These are phyloP conservation scores for Acacia acuminata DNA, from an alignment of 306 rosid species.

Conservation along the genomic window DNA sequence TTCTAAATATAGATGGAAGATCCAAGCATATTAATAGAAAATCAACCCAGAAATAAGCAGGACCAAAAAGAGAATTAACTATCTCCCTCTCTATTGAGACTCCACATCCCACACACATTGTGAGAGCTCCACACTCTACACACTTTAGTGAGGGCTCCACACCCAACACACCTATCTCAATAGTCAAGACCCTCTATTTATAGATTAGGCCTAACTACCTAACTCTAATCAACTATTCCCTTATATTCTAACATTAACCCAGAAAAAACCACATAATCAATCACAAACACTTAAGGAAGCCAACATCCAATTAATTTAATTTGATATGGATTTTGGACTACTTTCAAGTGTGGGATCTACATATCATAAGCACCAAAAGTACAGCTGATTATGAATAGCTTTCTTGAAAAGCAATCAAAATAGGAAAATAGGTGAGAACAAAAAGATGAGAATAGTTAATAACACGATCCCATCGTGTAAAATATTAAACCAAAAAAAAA, in stretches of 20 bases:
- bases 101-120: no score
- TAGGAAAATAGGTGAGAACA: background rate
- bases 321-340: background rate
- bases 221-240: no score
- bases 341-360: background rate
- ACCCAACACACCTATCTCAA: no score
- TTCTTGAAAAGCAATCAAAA: background rate
- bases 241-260: no score
- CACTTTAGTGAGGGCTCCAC: no score
- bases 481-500: no score
- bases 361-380: slow-evolving; percentile 9
- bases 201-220: no score
- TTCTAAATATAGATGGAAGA: slow-evolving; percentile 11
- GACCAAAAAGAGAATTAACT: slow-evolving; percentile 4
- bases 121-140: no score
- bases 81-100: no score
- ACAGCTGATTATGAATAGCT: slow-evolving; percentile 1
- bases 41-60: slow-evolving; percentile 17
- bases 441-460: background rate
- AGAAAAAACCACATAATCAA: background rate
- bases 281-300: slow-evolving; percentile 13
- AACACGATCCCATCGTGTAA: background rate
- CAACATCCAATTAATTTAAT: background rate
- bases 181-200: no score
- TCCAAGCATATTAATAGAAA: slow-evolving; percentile 19